Evolutionary conservation across 2,329 filamentous ascomycete species (phyloP).

Genomic region (Gaeumannomyces tritici): DNA sequence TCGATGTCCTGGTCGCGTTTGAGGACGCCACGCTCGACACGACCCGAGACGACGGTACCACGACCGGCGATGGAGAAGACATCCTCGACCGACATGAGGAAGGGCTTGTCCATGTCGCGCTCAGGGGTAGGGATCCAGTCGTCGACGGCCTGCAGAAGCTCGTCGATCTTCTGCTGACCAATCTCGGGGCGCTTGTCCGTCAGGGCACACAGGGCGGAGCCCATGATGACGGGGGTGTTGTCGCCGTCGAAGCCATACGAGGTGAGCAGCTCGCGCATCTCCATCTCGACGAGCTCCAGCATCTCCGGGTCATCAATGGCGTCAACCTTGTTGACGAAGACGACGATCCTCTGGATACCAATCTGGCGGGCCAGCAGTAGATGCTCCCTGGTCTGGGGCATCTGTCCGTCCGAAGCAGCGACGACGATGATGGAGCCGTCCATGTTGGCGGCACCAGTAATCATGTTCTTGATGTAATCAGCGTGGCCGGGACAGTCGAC

Average conservation of each 20-base stretch:
- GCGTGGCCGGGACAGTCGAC: constrained; percentile 99
- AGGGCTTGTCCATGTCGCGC: constrained; percentile 94
- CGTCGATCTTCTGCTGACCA: constrained; percentile 78
- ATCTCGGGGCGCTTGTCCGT: constrained; percentile 83
- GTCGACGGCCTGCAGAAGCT: constrained; percentile 84
- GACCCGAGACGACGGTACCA: constrained; percentile 92
- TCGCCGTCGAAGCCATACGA: constrained; percentile 97
- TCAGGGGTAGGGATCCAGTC: constrained; percentile 91
- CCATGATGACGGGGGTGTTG: constrained; percentile 93
- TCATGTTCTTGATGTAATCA: constrained; percentile 99
- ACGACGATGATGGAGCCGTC: constrained; percentile 98
- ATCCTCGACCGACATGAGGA: constrained; percentile 97
- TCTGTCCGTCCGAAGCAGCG: constrained; percentile 95
- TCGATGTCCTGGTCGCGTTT: constrained; percentile 95
- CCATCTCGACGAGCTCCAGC: constrained; percentile 99
- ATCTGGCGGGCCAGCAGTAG: constrained; percentile 95
- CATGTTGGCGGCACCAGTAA: constrained; percentile 98
- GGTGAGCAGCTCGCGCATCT: constrained; percentile 94
- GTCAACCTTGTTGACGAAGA: constrained; percentile 99
- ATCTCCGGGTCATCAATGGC: constrained; percentile 96
- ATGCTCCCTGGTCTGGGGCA: constrained; percentile 99
- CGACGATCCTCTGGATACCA: constrained; percentile 94
- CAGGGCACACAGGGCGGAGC: constrained; percentile 89
- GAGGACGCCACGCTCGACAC: constrained; percentile 89
- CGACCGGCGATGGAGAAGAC: constrained; percentile 85